A percentile compares a stretch with the other conserved stretches of the same genome.
Evolutionary conservation across 2,329 filamentous ascomycete species (phyloP).

Genomic region (Aspergillus arachidicola): DNA sequence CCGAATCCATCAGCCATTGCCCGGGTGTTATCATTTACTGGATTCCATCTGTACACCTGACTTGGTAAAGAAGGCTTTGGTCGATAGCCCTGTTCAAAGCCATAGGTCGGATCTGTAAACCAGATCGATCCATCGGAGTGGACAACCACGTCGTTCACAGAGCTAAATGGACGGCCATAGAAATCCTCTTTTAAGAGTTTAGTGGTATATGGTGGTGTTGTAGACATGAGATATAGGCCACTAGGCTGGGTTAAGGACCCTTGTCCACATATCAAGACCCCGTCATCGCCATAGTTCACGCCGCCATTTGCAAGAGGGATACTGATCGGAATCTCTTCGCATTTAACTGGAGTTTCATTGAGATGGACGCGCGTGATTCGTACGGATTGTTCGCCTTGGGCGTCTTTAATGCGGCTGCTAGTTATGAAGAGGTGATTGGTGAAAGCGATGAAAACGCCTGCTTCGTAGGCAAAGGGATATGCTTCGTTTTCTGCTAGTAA

Average conservation of each 20-base stretch:
- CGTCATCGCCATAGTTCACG: slow-evolving; percentile 46
- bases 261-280: slow-evolving; percentile 48
- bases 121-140: slow-evolving; percentile 39
- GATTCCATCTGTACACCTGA: slow-evolving; percentile 44
- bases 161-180: slow-evolving; percentile 41
- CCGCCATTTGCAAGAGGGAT: slow-evolving; percentile 54
- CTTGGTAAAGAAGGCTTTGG: slow-evolving; percentile 36
- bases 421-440: slow-evolving; percentile 42
- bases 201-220: slow-evolving; percentile 22
- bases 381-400: slow-evolving; percentile 18
- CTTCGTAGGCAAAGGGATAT: slow-evolving; percentile 56
- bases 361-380: slow-evolving; percentile 26
- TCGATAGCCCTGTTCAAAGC: slow-evolving; percentile 38
- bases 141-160: slow-evolving; percentile 43
- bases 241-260: slow-evolving; percentile 26
- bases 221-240: slow-evolving; percentile 22
- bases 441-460: slow-evolving; percentile 39
- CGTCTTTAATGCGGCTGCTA: slow-evolving; percentile 29
- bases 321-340: slow-evolving; percentile 30
- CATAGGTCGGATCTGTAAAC: slow-evolving; percentile 45
- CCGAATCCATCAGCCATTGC: slow-evolving; percentile 43
- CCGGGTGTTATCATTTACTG: slow-evolving; percentile 35
- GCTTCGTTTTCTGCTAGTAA: slow-evolving; percentile 39
- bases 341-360: background rate
- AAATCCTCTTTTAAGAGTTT: slow-evolving; percentile 35